phyloP scores from a whole-genome alignment of 345 rosid species.

The Linum lewisii region DNA sequence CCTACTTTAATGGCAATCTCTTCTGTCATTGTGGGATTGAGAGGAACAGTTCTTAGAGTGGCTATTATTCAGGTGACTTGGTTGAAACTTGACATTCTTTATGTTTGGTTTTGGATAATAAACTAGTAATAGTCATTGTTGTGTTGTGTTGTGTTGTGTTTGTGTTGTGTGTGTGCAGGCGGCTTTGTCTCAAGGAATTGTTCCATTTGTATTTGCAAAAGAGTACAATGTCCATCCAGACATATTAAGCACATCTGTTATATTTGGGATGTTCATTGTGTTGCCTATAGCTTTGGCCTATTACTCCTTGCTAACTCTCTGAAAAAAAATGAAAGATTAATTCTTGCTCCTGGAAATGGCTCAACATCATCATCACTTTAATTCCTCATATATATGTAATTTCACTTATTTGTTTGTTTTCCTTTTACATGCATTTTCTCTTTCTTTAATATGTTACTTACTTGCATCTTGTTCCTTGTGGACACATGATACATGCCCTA shows the following conservation, averaged over 20 bases:
- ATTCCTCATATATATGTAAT: too few species aligned
- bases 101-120: too few species aligned
- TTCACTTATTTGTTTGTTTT: too few species aligned
- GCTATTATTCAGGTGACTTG: constrained; percentile 58
- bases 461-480: too few species aligned
- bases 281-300: constrained; percentile 66
- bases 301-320: constrained; percentile 57
- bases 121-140: too few species aligned
- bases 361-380: too few species aligned
- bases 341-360: too few species aligned
- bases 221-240: constrained; percentile 80
- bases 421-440: too few species aligned
- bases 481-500: too few species aligned
- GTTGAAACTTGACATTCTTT: too few species aligned
- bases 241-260: constrained; percentile 69
- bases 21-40: constrained; percentile 38
- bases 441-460: too few species aligned
- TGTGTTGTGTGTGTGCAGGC: constrained; percentile 48
- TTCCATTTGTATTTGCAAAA: constrained; percentile 85
- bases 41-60: constrained; percentile 36
- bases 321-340: too few species aligned
- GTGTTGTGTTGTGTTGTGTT: neutral
- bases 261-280: constrained; percentile 71
- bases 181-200: constrained; percentile 84
- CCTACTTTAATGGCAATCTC: constrained; percentile 70